These are phyloP conservation scores for Domatiomyces catenatus DNA, from an alignment of 2,329 filamentous ascomycete genomes.

Conservation along the genomic window DNA sequence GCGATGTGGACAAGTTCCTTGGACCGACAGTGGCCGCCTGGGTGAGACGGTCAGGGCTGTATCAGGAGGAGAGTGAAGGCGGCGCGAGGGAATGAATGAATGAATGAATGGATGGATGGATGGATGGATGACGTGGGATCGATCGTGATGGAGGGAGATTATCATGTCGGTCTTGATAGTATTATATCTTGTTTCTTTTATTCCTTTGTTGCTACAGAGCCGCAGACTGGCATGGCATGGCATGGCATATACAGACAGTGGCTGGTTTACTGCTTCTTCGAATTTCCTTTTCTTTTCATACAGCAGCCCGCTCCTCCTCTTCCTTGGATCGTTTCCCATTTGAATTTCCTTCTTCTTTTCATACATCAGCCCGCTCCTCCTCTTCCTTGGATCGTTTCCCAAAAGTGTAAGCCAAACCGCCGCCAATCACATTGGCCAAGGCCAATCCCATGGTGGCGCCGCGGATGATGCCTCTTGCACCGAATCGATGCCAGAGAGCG, in stretches of 20 bases:
- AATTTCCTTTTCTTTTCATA: not conserved
- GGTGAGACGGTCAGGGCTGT: slow-evolving; percentile 9
- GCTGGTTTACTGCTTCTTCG: too few relatives aligned
- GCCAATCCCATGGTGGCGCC: slow-evolving; percentile 32
- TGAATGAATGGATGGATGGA: too few relatives aligned
- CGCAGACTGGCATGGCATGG: too few relatives aligned
- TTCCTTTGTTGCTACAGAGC: too few relatives aligned
- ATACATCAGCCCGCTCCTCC: slow-evolving; percentile 5
- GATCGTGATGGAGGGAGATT: too few relatives aligned
- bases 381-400: slow-evolving; percentile 28
- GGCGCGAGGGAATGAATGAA: not conserved
- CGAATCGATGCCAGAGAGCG: slow-evolving; percentile 30
- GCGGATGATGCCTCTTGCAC: slow-evolving; percentile 29
- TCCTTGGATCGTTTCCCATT: too few relatives aligned
- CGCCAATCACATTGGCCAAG: slow-evolving; percentile 31
- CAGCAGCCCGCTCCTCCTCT: not conserved
- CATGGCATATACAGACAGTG: too few relatives aligned
- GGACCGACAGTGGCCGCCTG: slow-evolving; percentile 10
- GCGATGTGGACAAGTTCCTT: slow-evolving; percentile 24
- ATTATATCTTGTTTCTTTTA: too few relatives aligned
- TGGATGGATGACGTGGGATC: too few relatives aligned
- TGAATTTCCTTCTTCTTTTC: not conserved
- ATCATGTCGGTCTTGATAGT: too few relatives aligned
- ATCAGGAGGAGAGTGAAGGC: slow-evolving; percentile 1
- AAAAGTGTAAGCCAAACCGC: slow-evolving; percentile 32